phyloP scores from a whole-genome alignment of 768 basidiomycete species.

The Cystobasidiopsis lactophilus region DNA sequence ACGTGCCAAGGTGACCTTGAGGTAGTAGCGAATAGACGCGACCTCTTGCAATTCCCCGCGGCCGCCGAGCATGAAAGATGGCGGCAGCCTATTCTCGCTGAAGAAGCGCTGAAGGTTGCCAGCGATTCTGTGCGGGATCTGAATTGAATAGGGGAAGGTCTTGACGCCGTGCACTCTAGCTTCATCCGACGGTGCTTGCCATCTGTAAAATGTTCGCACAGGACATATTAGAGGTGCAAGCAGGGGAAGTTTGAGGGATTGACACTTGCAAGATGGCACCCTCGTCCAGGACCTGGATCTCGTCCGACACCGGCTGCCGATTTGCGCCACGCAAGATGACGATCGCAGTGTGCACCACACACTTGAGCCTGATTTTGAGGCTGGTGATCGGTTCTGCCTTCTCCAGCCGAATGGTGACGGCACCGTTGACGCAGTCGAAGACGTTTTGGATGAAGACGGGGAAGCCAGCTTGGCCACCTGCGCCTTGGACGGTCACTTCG shows the following conservation, averaged over 20 bases:
- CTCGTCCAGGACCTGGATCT: not conserved
- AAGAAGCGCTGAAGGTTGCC: not conserved
- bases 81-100: not conserved
- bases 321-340: not conserved
- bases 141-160: no score
- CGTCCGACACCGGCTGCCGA: not conserved
- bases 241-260: no score
- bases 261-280: not conserved
- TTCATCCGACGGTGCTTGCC: not conserved
- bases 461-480: not conserved
- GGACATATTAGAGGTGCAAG: not conserved
- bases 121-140: not conserved
- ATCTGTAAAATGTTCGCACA: not conserved
- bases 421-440: not conserved
- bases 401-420: not conserved
- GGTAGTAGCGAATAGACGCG: not conserved
- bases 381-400: not conserved
- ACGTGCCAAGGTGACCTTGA: constrained; percentile 8
- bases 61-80: not conserved
- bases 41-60: not conserved
- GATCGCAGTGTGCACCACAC: not conserved
- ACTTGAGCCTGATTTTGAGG: not conserved
- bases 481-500: not conserved
- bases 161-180: not conserved
- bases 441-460: not conserved